Evolutionary conservation across 2,329 filamentous ascomycete genomes (phyloP).

Genomic region (Neurospora crassa): DNA sequence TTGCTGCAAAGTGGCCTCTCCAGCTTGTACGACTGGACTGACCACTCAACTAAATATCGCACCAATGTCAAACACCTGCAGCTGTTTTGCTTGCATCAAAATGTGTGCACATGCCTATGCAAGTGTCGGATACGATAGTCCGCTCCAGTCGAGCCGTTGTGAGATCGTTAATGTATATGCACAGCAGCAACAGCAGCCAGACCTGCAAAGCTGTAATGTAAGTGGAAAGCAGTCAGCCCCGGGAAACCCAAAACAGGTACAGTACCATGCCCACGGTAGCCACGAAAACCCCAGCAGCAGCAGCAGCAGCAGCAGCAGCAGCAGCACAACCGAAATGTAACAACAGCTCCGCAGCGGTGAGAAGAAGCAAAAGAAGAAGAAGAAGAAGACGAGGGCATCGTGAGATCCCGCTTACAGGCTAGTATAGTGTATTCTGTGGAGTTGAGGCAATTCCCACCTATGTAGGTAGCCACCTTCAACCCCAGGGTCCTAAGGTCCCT

Average conservation of each 20-base stretch:
- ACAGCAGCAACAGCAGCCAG: neutral
- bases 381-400: neutral
- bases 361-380: neutral
- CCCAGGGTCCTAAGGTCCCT: neutral
- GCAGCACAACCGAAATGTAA: neutral
- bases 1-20: neutral
- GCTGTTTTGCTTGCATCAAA: neutral
- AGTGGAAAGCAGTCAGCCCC: neutral
- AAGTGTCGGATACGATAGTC: neutral
- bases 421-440: neutral
- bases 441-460: neutral
- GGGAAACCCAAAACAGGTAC: neutral
- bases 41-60: no score
- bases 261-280: neutral
- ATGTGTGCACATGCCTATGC: neutral
- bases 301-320: neutral
- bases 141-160: neutral
- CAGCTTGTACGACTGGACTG: neutral
- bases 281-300: neutral
- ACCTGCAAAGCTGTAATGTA: neutral
- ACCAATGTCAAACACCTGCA: neutral
- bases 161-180: neutral
- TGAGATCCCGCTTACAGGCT: neutral
- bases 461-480: neutral
- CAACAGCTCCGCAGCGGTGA: neutral